Evolutionary conservation across 768 basidiomycete genomes (phyloP).

Genomic region (Leccinum aurantiacum): DNA sequence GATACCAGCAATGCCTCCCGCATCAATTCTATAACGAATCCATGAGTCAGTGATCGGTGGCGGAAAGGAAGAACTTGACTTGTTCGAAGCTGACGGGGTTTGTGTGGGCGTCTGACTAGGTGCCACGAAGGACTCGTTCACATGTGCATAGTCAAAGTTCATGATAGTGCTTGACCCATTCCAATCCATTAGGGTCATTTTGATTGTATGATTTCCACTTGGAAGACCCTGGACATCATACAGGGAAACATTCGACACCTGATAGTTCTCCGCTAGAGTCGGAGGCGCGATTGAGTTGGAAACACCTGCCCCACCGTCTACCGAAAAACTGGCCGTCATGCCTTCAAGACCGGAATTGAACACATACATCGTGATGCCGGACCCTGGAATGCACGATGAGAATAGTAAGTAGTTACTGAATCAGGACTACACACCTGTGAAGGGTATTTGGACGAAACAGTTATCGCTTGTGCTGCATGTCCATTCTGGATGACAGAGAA

Average conservation of each 20-base stretch:
- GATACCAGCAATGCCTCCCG: slow-evolving; percentile 9
- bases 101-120: background rate
- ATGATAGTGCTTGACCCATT: slow-evolving; percentile 14
- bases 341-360: slow-evolving; percentile 22
- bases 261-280: slow-evolving; percentile 12
- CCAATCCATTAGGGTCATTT: slow-evolving; percentile 27
- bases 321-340: slow-evolving; percentile 23
- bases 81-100: slow-evolving; percentile 1
- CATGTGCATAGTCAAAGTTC: slow-evolving; percentile 29
- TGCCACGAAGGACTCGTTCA: slow-evolving; percentile 26
- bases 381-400: slow-evolving; percentile 14
- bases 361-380: slow-evolving; percentile 30
- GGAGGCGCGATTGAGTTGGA: slow-evolving; percentile 8
- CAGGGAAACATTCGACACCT: slow-evolving; percentile 23
- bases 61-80: slow-evolving; percentile 8
- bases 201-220: slow-evolving; percentile 18
- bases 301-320: slow-evolving; percentile 13
- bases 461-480: slow-evolving; percentile 13
- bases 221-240: slow-evolving; percentile 19
- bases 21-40: slow-evolving; percentile 7
- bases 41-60: slow-evolving; percentile 4
- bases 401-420: background rate
- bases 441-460: slow-evolving; percentile 23
- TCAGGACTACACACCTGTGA: slow-evolving; percentile 11
- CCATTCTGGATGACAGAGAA: slow-evolving; percentile 11